Conservation (phyloP, 305 asterid genomes). For the Rubia peregrina region DNA sequence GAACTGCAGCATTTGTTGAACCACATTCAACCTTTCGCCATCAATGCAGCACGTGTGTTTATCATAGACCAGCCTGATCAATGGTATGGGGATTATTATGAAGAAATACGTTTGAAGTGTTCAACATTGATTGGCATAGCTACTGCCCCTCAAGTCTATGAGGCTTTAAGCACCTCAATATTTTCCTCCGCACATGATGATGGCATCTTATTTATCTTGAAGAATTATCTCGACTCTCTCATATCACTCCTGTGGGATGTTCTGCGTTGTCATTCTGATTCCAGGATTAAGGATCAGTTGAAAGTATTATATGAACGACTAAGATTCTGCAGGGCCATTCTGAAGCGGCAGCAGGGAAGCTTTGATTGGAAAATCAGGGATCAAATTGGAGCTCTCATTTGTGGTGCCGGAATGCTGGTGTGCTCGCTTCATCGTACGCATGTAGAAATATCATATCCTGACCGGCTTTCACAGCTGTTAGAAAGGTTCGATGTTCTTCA, state of each 20-base stretch:
- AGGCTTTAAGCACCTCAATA: background rate
- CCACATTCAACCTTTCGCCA: background rate
- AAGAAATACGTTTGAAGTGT: background rate
- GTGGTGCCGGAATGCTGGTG: background rate
- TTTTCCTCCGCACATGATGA: background rate
- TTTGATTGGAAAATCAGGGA: background rate
- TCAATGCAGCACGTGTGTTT: background rate
- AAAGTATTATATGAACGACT: background rate
- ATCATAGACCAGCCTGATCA: background rate
- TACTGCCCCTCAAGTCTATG: background rate
- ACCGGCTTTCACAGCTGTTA: background rate
- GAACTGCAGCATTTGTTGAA: background rate
- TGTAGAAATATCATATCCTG: background rate
- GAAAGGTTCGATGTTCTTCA: background rate
- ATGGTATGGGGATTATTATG: background rate
- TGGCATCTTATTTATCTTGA: background rate
- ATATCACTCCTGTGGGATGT: background rate
- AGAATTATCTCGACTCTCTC: background rate
- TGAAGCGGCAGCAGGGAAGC: background rate
- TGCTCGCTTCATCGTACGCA: background rate
- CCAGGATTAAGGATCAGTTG: background rate
- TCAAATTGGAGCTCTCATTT: background rate
- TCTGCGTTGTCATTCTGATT: background rate
- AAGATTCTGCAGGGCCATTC: background rate
- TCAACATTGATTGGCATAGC: background rate